Conservation (phyloP, 129 eudicot genomes). For the Centaurea solstitialis region DNA sequence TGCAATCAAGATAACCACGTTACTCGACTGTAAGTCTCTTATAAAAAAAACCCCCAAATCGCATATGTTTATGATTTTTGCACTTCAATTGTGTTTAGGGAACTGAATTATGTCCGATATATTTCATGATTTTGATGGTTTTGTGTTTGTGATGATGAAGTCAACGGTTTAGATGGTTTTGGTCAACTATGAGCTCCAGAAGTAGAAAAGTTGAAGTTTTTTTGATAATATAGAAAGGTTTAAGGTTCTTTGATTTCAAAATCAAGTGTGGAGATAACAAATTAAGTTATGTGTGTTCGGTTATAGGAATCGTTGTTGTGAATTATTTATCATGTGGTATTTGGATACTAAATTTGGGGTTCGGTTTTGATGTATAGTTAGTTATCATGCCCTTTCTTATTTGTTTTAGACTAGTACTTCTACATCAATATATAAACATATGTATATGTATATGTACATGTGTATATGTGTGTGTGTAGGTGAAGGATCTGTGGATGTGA, state of each 20-base stretch:
- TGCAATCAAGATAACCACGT: slow-evolving; percentile 78
- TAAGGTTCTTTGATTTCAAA: not conserved
- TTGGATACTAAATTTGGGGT: too few relatives aligned
- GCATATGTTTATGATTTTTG: not conserved
- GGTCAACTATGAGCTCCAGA: not conserved
- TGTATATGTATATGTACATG: too few relatives aligned
- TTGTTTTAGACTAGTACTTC: too few relatives aligned
- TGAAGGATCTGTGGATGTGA: too few relatives aligned
- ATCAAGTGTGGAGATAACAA: not conserved
- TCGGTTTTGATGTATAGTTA: too few relatives aligned
- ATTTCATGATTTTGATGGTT: not conserved
- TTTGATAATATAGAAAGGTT: not conserved
- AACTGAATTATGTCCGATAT: not conserved
- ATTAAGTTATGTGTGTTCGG: too few relatives aligned
- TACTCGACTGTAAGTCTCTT: slow-evolving; percentile 61
- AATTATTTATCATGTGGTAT: too few relatives aligned
- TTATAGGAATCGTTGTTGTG: too few relatives aligned
- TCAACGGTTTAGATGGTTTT: not conserved
- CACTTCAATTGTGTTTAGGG: slow-evolving; percentile 1
- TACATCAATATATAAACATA: too few relatives aligned
- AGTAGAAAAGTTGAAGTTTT: not conserved
- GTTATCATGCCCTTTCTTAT: too few relatives aligned
- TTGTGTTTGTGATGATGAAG: not conserved
- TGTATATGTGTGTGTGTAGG: too few relatives aligned
- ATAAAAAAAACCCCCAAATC: slow-evolving; percentile 1